Evolutionary conservation across 2,329 filamentous ascomycete genomes (phyloP), one percentile per base, ranked within the genome.

Genomic region (Dendrostoma leiphaemia): DNA sequence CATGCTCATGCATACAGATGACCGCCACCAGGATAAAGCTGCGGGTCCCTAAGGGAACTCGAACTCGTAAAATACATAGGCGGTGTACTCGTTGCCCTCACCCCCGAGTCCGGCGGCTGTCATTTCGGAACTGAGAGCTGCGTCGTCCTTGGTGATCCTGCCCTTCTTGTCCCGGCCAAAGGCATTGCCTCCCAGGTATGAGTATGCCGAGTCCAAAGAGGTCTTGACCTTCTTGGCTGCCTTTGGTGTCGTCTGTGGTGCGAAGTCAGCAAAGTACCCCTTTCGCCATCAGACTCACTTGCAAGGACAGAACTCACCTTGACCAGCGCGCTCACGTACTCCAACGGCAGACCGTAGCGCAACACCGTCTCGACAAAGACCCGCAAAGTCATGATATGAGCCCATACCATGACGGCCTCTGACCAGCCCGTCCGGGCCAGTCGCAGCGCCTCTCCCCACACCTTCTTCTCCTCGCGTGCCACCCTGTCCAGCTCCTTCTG

Each of bases 351-450:
- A 26, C 94, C 94, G 67, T 99, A 99, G 61, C 94, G 85, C 67
- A 99, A 77, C n/a, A 99, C 94, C 5, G 92, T 96, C 79, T 99
- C 94, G 19, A 99, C 94, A 71, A 97, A 99, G 19, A 97, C 92
- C 51, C 94, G 81, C 64, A 99, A 74, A 6, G 92, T 89, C 65
- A 97, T 78, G 26, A 96, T 89, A 68, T 99, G 94, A 47, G 96
- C 82, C 91, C 92, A 96, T 51, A 93, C 88, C 90, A 96, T 96
- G 61, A 96, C 91, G 59, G 88, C 88, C 74, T 99, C 94, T 67
- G 91, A 93, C 84, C 94, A 99, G 15, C 91, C 91, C n/a, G 91
- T 96, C 59, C 92, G 81, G 13, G 88, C 90, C 64, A 97, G 80
- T 61, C 91, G 83, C 66, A 99, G 72, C 3, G 92, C 91, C 74